Percentiles rank a stretch among this genome's conserved stretches.
Evolutionary conservation across 345 rosid genomes (phyloP).

Genomic region (Boechera stricta): DNA sequence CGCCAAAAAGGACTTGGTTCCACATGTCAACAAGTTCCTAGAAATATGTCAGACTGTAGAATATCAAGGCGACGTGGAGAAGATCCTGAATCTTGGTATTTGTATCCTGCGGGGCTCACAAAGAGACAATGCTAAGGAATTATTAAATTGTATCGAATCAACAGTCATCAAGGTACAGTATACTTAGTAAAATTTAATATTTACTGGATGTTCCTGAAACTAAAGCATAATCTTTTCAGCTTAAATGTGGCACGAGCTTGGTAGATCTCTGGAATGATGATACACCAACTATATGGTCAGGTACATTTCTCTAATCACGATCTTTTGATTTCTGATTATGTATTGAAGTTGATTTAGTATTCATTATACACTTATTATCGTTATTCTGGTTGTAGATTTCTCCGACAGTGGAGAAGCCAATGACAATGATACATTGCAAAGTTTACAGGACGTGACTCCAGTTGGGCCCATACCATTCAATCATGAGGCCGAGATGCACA

Average conservation of each 20-base stretch:
- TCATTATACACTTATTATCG: neutral
- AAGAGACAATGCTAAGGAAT: slow-evolving; percentile 53
- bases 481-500: slow-evolving; percentile 51
- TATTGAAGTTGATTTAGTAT: slow-evolving; percentile 3
- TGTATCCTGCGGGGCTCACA: slow-evolving; percentile 67
- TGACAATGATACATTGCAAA: slow-evolving; percentile 42
- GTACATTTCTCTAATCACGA: slow-evolving; percentile 44
- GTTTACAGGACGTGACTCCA: slow-evolving; percentile 42
- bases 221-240: slow-evolving; percentile 52
- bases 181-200: slow-evolving; percentile 1
- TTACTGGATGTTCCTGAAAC: slow-evolving; percentile 21
- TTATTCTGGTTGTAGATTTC: slow-evolving; percentile 43
- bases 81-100: slow-evolving; percentile 63
- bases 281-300: slow-evolving; percentile 49
- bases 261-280: slow-evolving; percentile 67
- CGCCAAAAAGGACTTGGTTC: slow-evolving; percentile 62
- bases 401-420: slow-evolving; percentile 46
- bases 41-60: slow-evolving; percentile 63
- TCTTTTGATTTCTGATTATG: slow-evolving; percentile 21
- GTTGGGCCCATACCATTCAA: slow-evolving; percentile 50
- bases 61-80: slow-evolving; percentile 58
- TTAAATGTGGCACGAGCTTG: slow-evolving; percentile 58
- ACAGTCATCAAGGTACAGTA: slow-evolving; percentile 65
- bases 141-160: slow-evolving; percentile 58
- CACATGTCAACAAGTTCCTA: slow-evolving; percentile 62